phyloP scores from a whole-genome alignment of 2,329 filamentous ascomycete genomes.

The Penicillium sp. region DNA sequence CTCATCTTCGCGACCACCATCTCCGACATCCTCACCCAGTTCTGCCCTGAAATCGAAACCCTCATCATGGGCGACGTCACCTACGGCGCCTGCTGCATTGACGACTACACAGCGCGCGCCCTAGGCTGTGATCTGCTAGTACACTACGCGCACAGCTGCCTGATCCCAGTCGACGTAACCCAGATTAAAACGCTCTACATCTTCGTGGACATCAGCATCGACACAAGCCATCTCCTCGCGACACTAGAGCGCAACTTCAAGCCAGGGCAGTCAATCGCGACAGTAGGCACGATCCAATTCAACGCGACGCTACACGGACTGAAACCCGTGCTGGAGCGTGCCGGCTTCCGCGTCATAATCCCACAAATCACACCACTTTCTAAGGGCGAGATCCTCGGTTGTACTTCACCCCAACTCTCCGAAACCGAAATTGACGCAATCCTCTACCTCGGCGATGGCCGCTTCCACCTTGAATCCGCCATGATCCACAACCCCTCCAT shows the following conservation, averaged over 20 bases:
- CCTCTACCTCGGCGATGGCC: conserved; percentile 84
- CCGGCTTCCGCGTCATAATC: conserved; percentile 80
- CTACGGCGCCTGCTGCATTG: conserved; percentile 97
- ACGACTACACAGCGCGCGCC: conserved; percentile 93
- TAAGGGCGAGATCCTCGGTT: conserved; percentile 95
- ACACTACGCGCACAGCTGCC: conserved; percentile 94
- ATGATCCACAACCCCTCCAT: conserved; percentile 97
- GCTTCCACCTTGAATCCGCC: conserved; percentile 94
- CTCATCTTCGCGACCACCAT: conserved; percentile 96
- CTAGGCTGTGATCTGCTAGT: conserved; percentile 91
- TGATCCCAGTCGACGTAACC: conserved; percentile 94
- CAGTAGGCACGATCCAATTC: conserved; percentile 98
- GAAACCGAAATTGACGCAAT: conserved; percentile 67
- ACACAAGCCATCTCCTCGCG: conserved; percentile 79
- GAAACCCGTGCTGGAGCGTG: conserved; percentile 70
- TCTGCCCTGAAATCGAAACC: conserved; percentile 87
- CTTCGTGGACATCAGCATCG: conserved; percentile 97
- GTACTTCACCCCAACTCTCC: conserved; percentile 77
- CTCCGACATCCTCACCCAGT: conserved; percentile 90
- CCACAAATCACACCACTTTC: conserved; percentile 91
- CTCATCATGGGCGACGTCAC: conserved; percentile 99
- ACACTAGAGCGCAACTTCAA: conserved; percentile 87
- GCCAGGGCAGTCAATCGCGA: conserved; percentile 78
- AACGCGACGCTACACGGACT: conserved; percentile 94
- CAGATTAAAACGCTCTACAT: conserved; percentile 97